phyloP scores from a whole-genome alignment of 257 asterid species.

The Rubia yunnanensis region DNA sequence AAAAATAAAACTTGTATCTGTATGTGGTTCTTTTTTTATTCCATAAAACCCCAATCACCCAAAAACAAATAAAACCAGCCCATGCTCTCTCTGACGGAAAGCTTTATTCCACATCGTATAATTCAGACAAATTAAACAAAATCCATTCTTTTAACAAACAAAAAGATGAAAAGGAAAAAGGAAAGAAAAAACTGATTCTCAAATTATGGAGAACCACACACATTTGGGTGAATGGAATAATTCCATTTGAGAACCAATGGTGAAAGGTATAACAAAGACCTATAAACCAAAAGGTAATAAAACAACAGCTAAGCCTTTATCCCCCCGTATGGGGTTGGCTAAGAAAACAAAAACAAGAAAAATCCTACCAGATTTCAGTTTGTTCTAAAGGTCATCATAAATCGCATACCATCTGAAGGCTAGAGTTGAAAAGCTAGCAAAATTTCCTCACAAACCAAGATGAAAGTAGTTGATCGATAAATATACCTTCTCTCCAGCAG shows the following conservation, averaged over 20 bases:
- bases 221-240: no score
- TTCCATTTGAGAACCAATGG: no score
- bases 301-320: background rate
- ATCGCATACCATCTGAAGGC: background rate
- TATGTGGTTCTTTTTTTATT: background rate
- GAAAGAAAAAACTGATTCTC: no score
- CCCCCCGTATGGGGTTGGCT: background rate
- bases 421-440: background rate
- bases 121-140: no score
- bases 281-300: background rate
- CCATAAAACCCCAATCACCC: background rate
- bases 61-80: background rate
- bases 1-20: no score
- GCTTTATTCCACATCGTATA: background rate
- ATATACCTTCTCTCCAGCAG: slow-evolving; percentile 81
- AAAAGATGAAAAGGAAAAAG: background rate
- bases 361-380: background rate
- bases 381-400: background rate
- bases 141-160: background rate
- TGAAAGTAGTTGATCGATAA: slow-evolving; percentile 2
- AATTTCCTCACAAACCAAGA: background rate
- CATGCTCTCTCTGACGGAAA: background rate
- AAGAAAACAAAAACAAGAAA: background rate
- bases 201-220: no score
- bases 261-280: no score